Base-by-base conservation (phyloP, 106 monocot genomes). In the Cymbidium sinense region DNA sequence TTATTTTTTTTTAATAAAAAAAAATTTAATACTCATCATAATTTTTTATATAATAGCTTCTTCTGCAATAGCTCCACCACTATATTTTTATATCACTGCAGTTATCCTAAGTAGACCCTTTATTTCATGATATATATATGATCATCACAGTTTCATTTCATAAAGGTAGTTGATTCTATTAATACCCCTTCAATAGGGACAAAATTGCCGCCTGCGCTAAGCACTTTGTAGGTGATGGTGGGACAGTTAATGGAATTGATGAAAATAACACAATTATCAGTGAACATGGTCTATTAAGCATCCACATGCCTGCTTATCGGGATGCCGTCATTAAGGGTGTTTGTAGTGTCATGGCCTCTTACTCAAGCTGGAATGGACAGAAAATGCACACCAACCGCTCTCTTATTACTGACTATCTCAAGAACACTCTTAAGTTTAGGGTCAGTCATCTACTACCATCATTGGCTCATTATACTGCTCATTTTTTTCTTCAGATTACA, bases 221-320 rank as follows among this genome's bases (percentile, higher is more conserved):
- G 74, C 82, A 83, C 34, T 87, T 77, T 54, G 83, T 84, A 30
- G 83, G 87, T 27, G 87, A 87, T 75, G 87, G 84, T 36, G 87
- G 87, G 7, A 87, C 87, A 0, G 34, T 81, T 5, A 61, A 64
- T 0, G 87, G 87, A 6, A 81, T 84, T 44, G 78, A 87, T n/a
- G 87, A 87, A 80, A 81, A 81, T 25, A 83, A 87, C 54, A 84
- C 87, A 5, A 64, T 84, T 31, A 81, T 81, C 55, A 34, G 75
- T 70, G 44, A 20, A 10, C 58, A 78, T 9, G 84, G 81, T 1
- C 75, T 87, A 11, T 39, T 87, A 20, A 75, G 77, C 54, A 87
- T 87, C 44, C 87, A 87, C 35, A 87, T 87, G 87, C 81, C 85
- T 34, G 76, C 87, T 77, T 87, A 87, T 73, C 72, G 78, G 36